A percentile compares a stretch with the other conserved stretches of the same genome.
Conservation (phyloP, 164 flowering plant species). For the Stephania cephalantha region DNA sequence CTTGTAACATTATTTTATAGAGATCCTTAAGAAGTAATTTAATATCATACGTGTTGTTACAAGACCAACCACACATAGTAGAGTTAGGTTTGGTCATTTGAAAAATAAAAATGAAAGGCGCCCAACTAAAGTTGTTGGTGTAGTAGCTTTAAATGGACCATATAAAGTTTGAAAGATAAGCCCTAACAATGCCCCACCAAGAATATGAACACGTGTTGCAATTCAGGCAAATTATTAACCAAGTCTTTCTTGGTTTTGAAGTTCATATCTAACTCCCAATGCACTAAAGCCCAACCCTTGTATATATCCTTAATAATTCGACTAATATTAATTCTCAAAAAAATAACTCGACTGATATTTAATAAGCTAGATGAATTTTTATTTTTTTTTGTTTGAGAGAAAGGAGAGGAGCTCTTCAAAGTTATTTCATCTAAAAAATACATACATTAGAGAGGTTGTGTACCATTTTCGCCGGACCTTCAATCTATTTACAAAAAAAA, state of each 20-base stretch:
- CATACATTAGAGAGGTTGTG: too few relatives aligned
- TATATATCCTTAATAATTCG: too few relatives aligned
- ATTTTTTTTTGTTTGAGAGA: too few relatives aligned
- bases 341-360: too few relatives aligned
- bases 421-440: too few relatives aligned
- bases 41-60: neutral
- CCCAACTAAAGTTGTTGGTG: conserved; percentile 1
- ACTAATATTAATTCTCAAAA: too few relatives aligned
- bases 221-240: neutral
- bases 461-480: too few relatives aligned
- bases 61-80: neutral
- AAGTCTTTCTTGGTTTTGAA: neutral
- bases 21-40: too few relatives aligned
- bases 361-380: too few relatives aligned
- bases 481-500: too few relatives aligned
- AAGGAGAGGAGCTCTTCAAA: too few relatives aligned
- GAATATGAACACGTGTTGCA: neutral
- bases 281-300: neutral
- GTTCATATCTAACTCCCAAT: neutral
- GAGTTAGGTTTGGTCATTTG: neutral
- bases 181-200: neutral
- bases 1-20: too few relatives aligned
- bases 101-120: conserved; percentile 1
- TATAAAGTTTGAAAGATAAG: neutral
- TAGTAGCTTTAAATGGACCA: neutral